These are phyloP conservation scores for Brassica incana DNA, from an alignment of 345 rosid genomes.

Conservation along the genomic window DNA sequence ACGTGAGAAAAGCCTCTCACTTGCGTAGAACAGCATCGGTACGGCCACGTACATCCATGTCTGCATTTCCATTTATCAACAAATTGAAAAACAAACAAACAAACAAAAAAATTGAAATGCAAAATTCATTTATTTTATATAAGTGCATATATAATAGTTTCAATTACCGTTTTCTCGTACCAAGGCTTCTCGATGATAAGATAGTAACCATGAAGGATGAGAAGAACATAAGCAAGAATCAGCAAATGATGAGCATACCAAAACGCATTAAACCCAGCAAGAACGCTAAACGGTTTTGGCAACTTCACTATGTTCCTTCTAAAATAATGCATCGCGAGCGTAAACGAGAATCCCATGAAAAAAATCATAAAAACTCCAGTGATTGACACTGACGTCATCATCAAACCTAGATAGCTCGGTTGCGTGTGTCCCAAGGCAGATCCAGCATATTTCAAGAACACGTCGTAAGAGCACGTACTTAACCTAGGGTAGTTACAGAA, in stretches of 20 bases:
- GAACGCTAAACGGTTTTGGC: constrained; percentile 58
- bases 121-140: neutral
- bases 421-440: constrained; percentile 52
- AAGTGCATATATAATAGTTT: neutral
- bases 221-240: constrained; percentile 60
- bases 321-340: constrained; percentile 65
- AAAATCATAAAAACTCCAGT: constrained; percentile 65
- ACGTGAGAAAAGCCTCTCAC: constrained; percentile 58
- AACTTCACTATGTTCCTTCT: constrained; percentile 67
- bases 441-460: constrained; percentile 53
- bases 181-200: constrained; percentile 67
- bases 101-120: neutral
- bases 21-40: constrained; percentile 61
- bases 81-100: neutral
- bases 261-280: constrained; percentile 91
- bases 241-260: constrained; percentile 98
- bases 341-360: constrained; percentile 67
- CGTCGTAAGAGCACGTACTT: constrained; percentile 42
- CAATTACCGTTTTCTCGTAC: constrained; percentile 68
- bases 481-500: constrained; percentile 64
- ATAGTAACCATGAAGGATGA: constrained; percentile 73
- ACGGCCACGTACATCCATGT: constrained; percentile 82
- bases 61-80: constrained; percentile 43
- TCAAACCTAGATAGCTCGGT: constrained; percentile 59
- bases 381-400: constrained; percentile 52